These are phyloP conservation scores for Theileria orientalis DNA, from an alignment of 169 alveolate genomes.

Conservation along the genomic window DNA sequence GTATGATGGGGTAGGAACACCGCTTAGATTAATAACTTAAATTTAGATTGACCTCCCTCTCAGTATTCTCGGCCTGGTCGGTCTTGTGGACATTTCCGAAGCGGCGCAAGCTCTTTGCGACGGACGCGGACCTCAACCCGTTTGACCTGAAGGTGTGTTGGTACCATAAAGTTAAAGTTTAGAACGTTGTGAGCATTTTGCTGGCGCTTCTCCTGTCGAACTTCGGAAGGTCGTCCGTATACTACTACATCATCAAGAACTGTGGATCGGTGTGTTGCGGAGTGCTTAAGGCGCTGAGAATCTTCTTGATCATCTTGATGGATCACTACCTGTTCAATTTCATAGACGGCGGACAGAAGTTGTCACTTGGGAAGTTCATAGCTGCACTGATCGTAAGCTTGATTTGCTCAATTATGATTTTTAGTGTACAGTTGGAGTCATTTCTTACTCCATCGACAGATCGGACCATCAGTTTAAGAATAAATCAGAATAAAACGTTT, in stretches of 20 bases:
- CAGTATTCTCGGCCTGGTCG: slow-evolving; percentile 47
- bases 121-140: slow-evolving; percentile 36
- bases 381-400: slow-evolving; percentile 43
- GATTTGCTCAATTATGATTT: not conserved
- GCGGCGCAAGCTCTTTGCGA: slow-evolving; percentile 34
- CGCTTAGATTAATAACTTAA: not conserved
- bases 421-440: slow-evolving; percentile 55
- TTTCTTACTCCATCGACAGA: slow-evolving; percentile 57
- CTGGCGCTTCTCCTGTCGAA: slow-evolving; percentile 49
- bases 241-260: slow-evolving; percentile 54
- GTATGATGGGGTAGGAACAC: slow-evolving; percentile 55
- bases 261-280: slow-evolving; percentile 65
- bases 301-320: slow-evolving; percentile 38
- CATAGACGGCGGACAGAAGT: slow-evolving; percentile 43
- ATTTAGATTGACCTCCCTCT: slow-evolving; percentile 39
- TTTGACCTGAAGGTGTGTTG: slow-evolving; percentile 44
- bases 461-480: slow-evolving; percentile 15
- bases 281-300: slow-evolving; percentile 63
- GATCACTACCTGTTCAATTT: slow-evolving; percentile 50
- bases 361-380: slow-evolving; percentile 37
- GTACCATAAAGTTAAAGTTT: not conserved
- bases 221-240: slow-evolving; percentile 62
- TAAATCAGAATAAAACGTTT: not conserved
- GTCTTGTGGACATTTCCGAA: slow-evolving; percentile 57
- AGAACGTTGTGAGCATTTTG: slow-evolving; percentile 37